Conservation (phyloP, 2,329 filamentous ascomycete species). For the Westerdykella sp. region DNA sequence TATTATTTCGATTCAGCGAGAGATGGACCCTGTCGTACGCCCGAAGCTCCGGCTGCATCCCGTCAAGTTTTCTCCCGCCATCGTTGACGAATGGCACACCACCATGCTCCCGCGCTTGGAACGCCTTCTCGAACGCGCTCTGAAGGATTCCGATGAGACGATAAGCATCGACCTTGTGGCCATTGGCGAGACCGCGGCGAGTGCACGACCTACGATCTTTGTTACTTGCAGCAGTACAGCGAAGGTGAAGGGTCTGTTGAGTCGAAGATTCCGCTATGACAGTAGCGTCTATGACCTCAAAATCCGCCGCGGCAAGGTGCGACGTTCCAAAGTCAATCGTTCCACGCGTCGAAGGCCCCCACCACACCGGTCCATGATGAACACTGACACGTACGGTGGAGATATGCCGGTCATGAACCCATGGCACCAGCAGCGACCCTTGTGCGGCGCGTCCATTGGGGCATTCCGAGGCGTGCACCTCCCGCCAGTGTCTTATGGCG, state of each 20-base stretch:
- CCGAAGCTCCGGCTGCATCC: constrained; percentile 37
- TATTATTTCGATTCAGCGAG: constrained; percentile 30
- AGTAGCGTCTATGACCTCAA: constrained; percentile 59
- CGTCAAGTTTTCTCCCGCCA: constrained; percentile 53
- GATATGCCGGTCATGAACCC: constrained; percentile 55
- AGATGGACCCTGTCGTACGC: constrained; percentile 19
- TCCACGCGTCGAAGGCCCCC: constrained; percentile 24
- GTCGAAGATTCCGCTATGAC: constrained; percentile 65
- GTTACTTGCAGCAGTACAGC: constrained; percentile 70
- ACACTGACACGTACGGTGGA: constrained; percentile 28
- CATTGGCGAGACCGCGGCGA: constrained; percentile 61
- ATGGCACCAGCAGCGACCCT: constrained; percentile 69
- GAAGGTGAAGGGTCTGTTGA: constrained; percentile 66
- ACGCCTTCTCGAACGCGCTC: constrained; percentile 61
- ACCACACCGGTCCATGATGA: constrained; percentile 39
- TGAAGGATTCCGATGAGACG: constrained; percentile 67
- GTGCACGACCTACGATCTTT: constrained; percentile 65
- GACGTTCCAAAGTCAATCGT: constrained; percentile 52
- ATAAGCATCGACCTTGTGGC: constrained; percentile 72
- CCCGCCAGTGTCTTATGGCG: constrained; percentile 85
- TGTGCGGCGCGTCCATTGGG: constrained; percentile 87
- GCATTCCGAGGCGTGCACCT: constrained; percentile 82
- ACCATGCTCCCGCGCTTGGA: constrained; percentile 68
- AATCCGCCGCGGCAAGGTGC: constrained; percentile 63
- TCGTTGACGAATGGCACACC: constrained; percentile 66